Conservation (phyloP, 352 stramenopile genomes). For the Phytophthora idaei region DNA sequence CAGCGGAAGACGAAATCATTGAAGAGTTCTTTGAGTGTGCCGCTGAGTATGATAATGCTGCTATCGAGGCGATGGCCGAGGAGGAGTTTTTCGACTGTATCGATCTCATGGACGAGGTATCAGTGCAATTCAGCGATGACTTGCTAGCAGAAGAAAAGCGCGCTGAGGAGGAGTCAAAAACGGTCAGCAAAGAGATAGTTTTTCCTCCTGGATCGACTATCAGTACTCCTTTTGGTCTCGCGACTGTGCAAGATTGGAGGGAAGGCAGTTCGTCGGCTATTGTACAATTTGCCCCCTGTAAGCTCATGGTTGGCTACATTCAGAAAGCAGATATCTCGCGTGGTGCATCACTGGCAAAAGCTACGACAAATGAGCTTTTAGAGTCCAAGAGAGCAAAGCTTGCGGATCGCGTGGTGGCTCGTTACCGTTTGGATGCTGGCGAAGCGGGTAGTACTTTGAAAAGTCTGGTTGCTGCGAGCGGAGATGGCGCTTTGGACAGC, state of each 20-base stretch:
- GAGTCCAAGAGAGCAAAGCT: constrained; percentile 64
- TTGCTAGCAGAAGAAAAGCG: constrained; percentile 24
- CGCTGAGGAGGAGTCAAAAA: constrained; percentile 18
- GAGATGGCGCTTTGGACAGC: constrained; percentile 82
- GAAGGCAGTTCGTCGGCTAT: constrained; percentile 38
- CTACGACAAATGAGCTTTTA: constrained; percentile 39
- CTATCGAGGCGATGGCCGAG: constrained; percentile 71
- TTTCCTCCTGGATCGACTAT: constrained; percentile 69
- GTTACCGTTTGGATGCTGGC: constrained; percentile 52
- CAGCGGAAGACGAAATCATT: constrained; percentile 60
- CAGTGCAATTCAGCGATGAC: constrained; percentile 44
- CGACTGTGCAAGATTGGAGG: constrained; percentile 59
- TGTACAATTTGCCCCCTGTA: constrained; percentile 47
- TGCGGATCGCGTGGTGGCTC: constrained; percentile 61
- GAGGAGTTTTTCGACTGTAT: constrained; percentile 89
- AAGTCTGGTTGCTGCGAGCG: constrained; percentile 63
- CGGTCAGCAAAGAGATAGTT: constrained; percentile 6
- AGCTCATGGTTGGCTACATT: constrained; percentile 62
- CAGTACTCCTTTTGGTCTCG: constrained; percentile 71
- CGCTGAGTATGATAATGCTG: constrained; percentile 57
- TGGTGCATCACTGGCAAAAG: constrained; percentile 59
- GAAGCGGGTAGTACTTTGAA: constrained; percentile 43
- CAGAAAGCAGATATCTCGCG: constrained; percentile 64
- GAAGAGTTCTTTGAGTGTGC: constrained; percentile 88
- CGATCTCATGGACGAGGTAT: constrained; percentile 64